Base-by-base conservation (phyloP, 208 protist species). In the Lotmaria passim region DNA sequence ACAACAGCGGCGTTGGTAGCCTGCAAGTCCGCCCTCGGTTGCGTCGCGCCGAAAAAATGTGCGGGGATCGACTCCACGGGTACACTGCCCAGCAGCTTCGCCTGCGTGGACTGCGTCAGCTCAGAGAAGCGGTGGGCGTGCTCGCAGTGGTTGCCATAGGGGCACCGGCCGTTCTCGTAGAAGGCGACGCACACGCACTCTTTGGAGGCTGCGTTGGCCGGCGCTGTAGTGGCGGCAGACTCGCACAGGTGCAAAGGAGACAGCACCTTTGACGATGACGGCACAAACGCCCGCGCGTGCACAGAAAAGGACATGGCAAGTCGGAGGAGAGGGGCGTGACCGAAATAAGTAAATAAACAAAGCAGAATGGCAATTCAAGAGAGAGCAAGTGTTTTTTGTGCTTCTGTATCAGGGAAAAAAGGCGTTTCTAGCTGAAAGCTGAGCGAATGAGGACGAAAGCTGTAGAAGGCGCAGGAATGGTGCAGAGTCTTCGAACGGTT, bases 121-220 rank as follows among this genome's bases (percentile, higher is more conserved):
- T 95, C 85, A 6, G 65, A 59, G 63, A 91, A 93, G 66, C 75
- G 68, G 69, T 95, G 90, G 4, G 85, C 90, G 63, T 93, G 87
- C 55, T 85, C 81, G 61, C 87, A 95, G 48, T 75, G 60, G 39
- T 59, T 59, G 4, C 70, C 66, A 53, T 75, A 95, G 1, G 90
- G 85, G 63, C 90, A 93, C 57, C 76, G 57, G 14, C 67, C 87
- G 43, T 58, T 74, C 52, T 95, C 79, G 67, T 88, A 95, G 62
- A 83, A 95, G 8, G 83, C 73, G 28, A 88, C 77, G 47, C 90
- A 95, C 26, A 93, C 78, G 21, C 86, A 83, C 12, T 85, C 46
- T 66, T 93, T 95, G 19, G 39, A n/a, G 34, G 19, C 56, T 31
- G 30, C 23, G 19, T 43, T 8, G 3, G 6, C 41, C 41, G 41